These are phyloP conservation scores for Dendrobium chrysotoxum DNA, from an alignment of 106 monocot genomes.

Conservation along the genomic window DNA sequence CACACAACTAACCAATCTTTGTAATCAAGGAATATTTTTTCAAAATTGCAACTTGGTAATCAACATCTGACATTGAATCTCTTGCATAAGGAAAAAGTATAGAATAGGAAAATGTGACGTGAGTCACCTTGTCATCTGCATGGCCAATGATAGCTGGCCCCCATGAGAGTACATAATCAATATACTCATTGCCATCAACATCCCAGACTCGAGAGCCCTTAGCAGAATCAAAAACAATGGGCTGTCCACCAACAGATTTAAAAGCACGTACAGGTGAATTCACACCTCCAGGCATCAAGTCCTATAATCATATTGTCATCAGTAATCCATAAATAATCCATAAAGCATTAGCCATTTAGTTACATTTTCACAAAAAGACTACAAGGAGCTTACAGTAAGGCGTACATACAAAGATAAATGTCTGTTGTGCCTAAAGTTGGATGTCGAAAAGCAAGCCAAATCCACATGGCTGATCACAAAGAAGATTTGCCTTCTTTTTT, in stretches of 20 bases:
- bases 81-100: not conserved
- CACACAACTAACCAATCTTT: not conserved
- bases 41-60: not conserved
- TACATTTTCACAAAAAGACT: not conserved
- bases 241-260: conserved; percentile 68
- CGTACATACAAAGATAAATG: too few relatives aligned
- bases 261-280: conserved; percentile 76
- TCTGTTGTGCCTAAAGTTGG: too few relatives aligned
- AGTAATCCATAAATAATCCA: not conserved
- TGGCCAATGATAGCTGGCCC: conserved; percentile 97
- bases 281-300: conserved; percentile 70
- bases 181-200: conserved; percentile 88
- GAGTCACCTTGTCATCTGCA: conserved; percentile 80
- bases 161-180: conserved; percentile 97
- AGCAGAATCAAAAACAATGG: conserved; percentile 66
- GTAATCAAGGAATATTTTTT: not conserved
- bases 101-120: not conserved
- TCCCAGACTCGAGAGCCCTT: conserved; percentile 60
- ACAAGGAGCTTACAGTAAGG: not conserved
- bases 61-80: not conserved
- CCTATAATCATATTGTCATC: conserved; percentile 16
- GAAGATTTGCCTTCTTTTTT: not conserved
- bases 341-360: not conserved
- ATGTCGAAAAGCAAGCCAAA: not conserved
- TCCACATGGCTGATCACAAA: not conserved